phyloP scores from a whole-genome alignment of 768 basidiomycete species.

The Mycena alexandri region DNA sequence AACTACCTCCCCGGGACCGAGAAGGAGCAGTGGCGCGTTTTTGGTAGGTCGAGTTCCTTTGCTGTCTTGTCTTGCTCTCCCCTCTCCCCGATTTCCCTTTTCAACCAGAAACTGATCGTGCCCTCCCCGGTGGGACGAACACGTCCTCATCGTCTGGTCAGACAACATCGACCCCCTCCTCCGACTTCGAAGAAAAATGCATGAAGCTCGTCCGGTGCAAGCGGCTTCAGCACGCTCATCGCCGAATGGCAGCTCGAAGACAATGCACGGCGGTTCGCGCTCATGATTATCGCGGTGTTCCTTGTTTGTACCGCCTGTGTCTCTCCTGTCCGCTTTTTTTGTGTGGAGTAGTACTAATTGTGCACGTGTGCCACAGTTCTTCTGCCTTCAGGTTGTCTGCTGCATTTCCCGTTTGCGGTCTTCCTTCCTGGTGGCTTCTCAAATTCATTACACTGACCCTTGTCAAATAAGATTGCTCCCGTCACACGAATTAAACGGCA shows the following conservation, averaged over 20 bases:
- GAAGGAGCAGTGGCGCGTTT: conserved; percentile 94
- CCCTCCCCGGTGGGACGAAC: conserved; percentile 76
- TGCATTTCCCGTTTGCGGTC: conserved; percentile 70
- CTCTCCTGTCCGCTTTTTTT: too few species aligned
- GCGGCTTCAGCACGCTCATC: conserved; percentile 69
- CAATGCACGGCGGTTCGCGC: conserved; percentile 71
- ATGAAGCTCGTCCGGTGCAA: conserved; percentile 70
- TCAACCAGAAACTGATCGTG: conserved; percentile 21
- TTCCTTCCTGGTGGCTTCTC: neutral
- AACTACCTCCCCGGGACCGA: conserved; percentile 78
- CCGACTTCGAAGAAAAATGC: conserved; percentile 78
- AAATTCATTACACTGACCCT: neutral
- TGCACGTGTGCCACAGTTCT: too few species aligned
- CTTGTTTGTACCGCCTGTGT: conserved; percentile 82
- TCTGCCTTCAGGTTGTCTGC: conserved; percentile 75
- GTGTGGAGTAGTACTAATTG: too few species aligned
- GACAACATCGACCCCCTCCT: conserved; percentile 81
- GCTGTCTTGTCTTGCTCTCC: conserved; percentile 40
- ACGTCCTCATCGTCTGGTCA: conserved; percentile 87
- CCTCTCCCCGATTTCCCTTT: too few species aligned
- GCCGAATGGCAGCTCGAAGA: conserved; percentile 79
- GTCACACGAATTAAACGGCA: too few species aligned
- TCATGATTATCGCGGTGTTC: conserved; percentile 75
- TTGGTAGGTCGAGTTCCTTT: conserved; percentile 58
- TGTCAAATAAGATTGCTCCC: conserved; percentile 73